phyloP scores from a whole-genome alignment of 1,284 basidiomycete genomes.

The Inonotus obliquus region DNA sequence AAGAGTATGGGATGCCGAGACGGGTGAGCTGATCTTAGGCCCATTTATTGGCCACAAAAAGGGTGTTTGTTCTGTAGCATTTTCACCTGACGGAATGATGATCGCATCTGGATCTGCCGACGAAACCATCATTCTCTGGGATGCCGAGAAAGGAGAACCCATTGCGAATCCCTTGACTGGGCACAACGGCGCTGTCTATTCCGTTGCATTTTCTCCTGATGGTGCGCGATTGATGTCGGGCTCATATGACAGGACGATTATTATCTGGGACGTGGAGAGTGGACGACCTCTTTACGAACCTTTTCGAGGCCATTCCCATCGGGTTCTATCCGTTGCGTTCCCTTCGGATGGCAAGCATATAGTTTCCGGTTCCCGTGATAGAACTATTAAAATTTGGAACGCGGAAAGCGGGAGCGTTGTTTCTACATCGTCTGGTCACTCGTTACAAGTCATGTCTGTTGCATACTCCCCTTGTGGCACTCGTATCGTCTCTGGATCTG shows the following conservation, averaged over 20 bases:
- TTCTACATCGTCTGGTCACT: too few relatives aligned
- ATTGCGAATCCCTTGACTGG: neutral
- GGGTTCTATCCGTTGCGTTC: neutral
- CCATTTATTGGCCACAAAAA: slow-evolving; percentile 12
- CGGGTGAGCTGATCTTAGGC: neutral
- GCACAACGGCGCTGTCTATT: neutral
- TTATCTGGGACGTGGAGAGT: too few relatives aligned
- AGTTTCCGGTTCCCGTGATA: neutral
- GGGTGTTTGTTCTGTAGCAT: slow-evolving; percentile 19
- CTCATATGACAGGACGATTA: too few relatives aligned
- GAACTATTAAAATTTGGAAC: neutral
- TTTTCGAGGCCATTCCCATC: neutral
- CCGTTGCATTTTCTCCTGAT: slow-evolving; percentile 17
- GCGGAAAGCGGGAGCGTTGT: too few relatives aligned
- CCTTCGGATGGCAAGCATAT: neutral
- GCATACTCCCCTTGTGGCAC: slow-evolving; percentile 2
- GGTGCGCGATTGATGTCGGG: too few relatives aligned
- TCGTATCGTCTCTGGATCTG: slow-evolving; percentile 5
- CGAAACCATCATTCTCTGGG: too few relatives aligned
- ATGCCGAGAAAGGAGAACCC: too few relatives aligned
- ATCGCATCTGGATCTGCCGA: too few relatives aligned
- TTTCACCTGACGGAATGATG: slow-evolving; percentile 3
- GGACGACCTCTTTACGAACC: too few relatives aligned
- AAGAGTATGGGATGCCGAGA: neutral
- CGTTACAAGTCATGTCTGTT: too few relatives aligned